Conservation (phyloP, 306 rosid species). For the Sesbania bispinosa region DNA sequence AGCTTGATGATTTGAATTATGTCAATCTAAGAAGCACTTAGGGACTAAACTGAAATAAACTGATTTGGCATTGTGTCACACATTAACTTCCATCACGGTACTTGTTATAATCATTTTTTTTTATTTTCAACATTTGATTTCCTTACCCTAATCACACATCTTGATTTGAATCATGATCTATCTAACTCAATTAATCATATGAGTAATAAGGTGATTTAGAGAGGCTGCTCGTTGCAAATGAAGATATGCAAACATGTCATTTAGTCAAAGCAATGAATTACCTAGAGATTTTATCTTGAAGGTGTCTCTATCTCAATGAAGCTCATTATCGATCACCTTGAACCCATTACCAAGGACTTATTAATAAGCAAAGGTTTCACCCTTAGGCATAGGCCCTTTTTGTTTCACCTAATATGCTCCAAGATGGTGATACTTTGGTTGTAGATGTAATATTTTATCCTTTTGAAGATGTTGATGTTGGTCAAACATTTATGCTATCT, state of each 20-base stretch:
- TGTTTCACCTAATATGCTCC: conserved; percentile 34
- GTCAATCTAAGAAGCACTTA: no score
- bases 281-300: conserved; percentile 77
- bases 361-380: conserved; percentile 72
- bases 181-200: conserved; percentile 17
- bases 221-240: conserved; percentile 69
- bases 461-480: conserved; percentile 50
- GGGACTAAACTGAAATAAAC: no score
- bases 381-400: no score
- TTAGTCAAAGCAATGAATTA: conserved; percentile 43
- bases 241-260: conserved; percentile 22
- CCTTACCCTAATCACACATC: conserved; percentile 2
- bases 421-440: conserved; percentile 44
- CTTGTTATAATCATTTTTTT: neutral
- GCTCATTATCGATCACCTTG: conserved; percentile 58
- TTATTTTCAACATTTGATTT: neutral
- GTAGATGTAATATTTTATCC: conserved; percentile 51
- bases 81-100: conserved; percentile 64
- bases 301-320: conserved; percentile 66
- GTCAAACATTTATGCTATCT: conserved; percentile 60
- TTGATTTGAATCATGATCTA: neutral
- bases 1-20: no score
- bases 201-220: conserved; percentile 54
- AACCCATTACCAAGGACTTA: conserved; percentile 53
- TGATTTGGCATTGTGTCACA: no score